Evolutionary conservation across 345 rosid genomes (phyloP), one percentile per base, ranked within the genome.

Genomic region (Zanthoxylum bungeanum): DNA sequence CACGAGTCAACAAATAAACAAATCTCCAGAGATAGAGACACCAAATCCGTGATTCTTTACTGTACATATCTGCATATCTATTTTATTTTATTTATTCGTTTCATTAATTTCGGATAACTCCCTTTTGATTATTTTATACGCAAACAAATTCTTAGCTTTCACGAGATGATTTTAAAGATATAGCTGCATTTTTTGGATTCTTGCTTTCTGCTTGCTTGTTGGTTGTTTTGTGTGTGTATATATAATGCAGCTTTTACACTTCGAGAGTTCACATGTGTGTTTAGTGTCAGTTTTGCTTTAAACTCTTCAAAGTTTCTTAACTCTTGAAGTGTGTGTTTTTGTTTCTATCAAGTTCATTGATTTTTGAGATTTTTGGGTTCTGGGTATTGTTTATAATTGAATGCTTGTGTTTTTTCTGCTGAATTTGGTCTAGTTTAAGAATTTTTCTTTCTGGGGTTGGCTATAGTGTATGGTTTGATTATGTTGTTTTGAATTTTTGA

Each of bases 31-130:
- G 71, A 75, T 75, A 73, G 58, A 68, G 80, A 81, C 80, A 60
- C 21, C 64, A 37, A 19, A 75, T 82, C 89, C 91, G 87, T 82
- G 87, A 87, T 67, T 70, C 66, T 80, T 39, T 56, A 27, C 63
- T 77, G n/a, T n/a, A n/a, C n/a, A n/a, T 56, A 39, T 66, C 27
- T 60, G 7, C 46, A 36, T 12, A 9, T 57, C 21, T 52, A 22
- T 52, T 53, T 11, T 6, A 4, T 7, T 42, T 17, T 39, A 4
- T 52, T 1, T 7, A 37, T 60, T 50, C 9, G 24, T 24, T 36
- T 30, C 25, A 31, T 59, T 9, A n/a, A n/a, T 1, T 27, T 44
- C 27, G 52, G 52, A 64, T 64, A 64, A 53, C n/a, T 4, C 46
- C 31, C 58, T 65, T 28, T 21, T 47, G n/a, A n/a, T 17, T 40